These are phyloP conservation scores for Glonium stellatum DNA, from an alignment of 495 filamentous ascomycete genomes.

Conservation along the genomic window DNA sequence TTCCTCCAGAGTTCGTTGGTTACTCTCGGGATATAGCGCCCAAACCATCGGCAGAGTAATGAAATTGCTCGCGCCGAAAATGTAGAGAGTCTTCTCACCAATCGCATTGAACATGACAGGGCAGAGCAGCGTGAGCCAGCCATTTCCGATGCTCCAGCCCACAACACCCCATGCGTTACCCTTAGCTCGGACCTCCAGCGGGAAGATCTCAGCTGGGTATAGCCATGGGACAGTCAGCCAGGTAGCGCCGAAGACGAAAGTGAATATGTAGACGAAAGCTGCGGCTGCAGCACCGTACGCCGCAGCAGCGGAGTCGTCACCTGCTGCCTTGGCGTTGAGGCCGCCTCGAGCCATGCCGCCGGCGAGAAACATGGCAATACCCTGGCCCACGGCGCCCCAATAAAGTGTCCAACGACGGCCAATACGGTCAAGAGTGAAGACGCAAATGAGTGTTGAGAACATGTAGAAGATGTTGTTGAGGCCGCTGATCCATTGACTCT, in stretches of 20 bases:
- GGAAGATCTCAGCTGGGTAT: constrained; percentile 68
- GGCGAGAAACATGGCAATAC: constrained; percentile 54
- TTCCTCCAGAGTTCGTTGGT: constrained; percentile 61
- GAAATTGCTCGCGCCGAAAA: constrained; percentile 58
- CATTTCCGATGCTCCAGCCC: constrained; percentile 68
- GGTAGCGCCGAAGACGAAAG: constrained; percentile 61
- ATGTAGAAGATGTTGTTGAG: constrained; percentile 64
- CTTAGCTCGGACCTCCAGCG: constrained; percentile 57
- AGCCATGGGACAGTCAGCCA: constrained; percentile 69
- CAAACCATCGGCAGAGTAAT: constrained; percentile 45
- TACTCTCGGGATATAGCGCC: constrained; percentile 53
- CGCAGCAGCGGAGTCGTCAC: constrained; percentile 39
- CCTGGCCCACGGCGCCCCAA: constrained; percentile 59
- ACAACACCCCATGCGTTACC: constrained; percentile 72
- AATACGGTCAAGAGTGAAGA: constrained; percentile 62
- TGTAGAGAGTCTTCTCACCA: constrained; percentile 60
- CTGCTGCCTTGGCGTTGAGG: constrained; percentile 43
- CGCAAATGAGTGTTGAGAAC: constrained; percentile 56
- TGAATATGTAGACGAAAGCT: constrained; percentile 65
- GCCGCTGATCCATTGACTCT: constrained; percentile 56
- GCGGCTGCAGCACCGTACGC: constrained; percentile 57
- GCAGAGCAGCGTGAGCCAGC: constrained; percentile 56
- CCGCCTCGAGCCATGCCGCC: constrained; percentile 49
- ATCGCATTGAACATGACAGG: constrained; percentile 58
- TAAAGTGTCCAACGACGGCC: constrained; percentile 62